Percentiles rank a stretch among this genome's conserved stretches.
These are phyloP conservation scores for Bidens hawaiensis DNA, from an alignment of 140 eudicot genomes.

Conservation along the genomic window DNA sequence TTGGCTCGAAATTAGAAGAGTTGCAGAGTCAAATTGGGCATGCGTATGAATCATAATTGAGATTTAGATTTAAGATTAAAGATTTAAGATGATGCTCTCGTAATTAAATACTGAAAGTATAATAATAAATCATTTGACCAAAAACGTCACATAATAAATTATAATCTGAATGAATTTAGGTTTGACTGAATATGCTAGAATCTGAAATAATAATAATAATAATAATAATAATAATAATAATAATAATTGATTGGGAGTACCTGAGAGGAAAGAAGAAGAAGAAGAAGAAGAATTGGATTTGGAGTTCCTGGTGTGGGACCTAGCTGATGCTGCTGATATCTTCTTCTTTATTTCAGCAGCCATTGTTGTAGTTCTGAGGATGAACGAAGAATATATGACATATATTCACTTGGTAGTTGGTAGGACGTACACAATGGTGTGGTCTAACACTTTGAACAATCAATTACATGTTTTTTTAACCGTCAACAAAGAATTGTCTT, in stretches of 20 bases:
- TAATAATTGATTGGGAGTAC: background rate
- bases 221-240: background rate
- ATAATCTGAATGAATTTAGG: background rate
- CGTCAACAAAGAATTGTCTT: too few species aligned
- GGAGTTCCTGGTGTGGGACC: constrained; percentile 36
- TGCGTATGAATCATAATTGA: background rate
- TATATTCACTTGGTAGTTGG: too few species aligned
- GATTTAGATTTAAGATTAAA: background rate
- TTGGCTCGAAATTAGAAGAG: too few species aligned
- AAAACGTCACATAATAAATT: background rate
- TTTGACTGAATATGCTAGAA: background rate
- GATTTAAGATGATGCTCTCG: background rate
- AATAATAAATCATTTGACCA: background rate
- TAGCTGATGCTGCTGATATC: constrained; percentile 41
- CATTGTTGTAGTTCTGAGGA: too few species aligned
- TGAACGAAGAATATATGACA: too few species aligned
- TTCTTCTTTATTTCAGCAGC: constrained; percentile 33
- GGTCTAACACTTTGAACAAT: too few species aligned
- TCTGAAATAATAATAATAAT: too few species aligned
- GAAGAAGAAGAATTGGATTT: constrained; percentile 12
- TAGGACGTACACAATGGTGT: too few species aligned
- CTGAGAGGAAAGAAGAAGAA: constrained; percentile 20
- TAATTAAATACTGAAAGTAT: background rate
- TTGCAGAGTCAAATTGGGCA: background rate
- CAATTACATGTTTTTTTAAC: too few species aligned